Evolutionary conservation across 495 filamentous ascomycete genomes (phyloP), one percentile per base, ranked within the genome.

Genomic region (Penicillium manginii): DNA sequence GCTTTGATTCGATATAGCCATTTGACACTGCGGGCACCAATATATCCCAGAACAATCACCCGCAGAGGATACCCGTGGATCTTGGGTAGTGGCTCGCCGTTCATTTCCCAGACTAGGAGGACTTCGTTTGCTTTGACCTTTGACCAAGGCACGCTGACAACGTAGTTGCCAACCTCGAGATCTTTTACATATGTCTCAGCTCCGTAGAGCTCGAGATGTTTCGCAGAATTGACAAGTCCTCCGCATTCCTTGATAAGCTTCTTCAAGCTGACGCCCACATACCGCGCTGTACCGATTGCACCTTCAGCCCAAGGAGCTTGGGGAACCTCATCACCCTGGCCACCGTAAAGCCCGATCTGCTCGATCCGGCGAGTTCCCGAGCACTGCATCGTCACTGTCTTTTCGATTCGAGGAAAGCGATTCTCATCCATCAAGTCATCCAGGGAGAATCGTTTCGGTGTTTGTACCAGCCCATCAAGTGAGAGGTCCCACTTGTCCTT

Each of bases 81-180:
- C 56, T 79, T 81, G 1, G 87, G 87, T 2, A 91, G 75, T 0
- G 83, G 82, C 55, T 86, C 71, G 29, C 82, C 86, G 50, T 91
- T 90, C 86, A 88, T 88, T 60, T 88, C 86, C 82, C 82, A 89
- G 1, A 84, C 85, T 3, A 89, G 78, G 54, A 90, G 75, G 22
- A 89, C 87, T 58, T 91, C 86, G 62, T 88, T 77, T 11, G 72
- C 69, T 61, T 83, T 84, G 32, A 88, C 85, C 68, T 89, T 89
- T 14, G 81, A 79, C 75, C 79, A 86, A 0, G 86, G 87, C 1
- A 88, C 81, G 39, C 77, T 82, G 33, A 89, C 84, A 42, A 79
- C 73, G 61, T 88, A 90, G 69, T 88, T 88, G 66, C 78, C 78
- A 5, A 82, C 81, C 22, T 84, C 67, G 23, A 81, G 75, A 62